Percentiles rank a stretch among this genome's conserved stretches.
Evolutionary conservation across 306 rosid genomes (phyloP).

Genomic region (Lathyrus tuberosus): DNA sequence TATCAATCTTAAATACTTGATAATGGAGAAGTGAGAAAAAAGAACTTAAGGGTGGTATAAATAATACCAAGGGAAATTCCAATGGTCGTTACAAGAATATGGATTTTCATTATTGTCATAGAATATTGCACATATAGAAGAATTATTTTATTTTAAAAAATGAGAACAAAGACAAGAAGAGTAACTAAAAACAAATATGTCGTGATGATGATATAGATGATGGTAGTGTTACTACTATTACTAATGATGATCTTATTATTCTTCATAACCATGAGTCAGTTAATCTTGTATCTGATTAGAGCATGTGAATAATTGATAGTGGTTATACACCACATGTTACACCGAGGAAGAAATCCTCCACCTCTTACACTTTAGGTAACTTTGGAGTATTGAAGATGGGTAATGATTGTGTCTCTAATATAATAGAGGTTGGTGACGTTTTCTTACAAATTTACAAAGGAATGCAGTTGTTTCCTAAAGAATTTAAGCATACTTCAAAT

Average conservation of each 20-base stretch:
- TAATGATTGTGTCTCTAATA: no score
- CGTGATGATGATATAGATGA: neutral
- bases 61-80: neutral
- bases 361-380: neutral
- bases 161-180: neutral
- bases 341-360: neutral
- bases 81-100: no score
- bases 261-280: no score
- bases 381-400: neutral
- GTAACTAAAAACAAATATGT: no score
- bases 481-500: neutral
- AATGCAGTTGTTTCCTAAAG: no score
- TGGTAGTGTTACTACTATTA: neutral
- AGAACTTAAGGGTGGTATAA: neutral
- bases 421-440: neutral
- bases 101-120: neutral
- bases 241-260: neutral
- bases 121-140: neutral
- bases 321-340: neutral
- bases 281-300: no score
- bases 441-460: neutral
- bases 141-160: no score
- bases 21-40: neutral
- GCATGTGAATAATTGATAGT: no score
- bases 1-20: neutral